These are phyloP conservation scores for Eutrema salsugineum DNA, from an alignment of 441 rosid genomes.

Conservation along the genomic window DNA sequence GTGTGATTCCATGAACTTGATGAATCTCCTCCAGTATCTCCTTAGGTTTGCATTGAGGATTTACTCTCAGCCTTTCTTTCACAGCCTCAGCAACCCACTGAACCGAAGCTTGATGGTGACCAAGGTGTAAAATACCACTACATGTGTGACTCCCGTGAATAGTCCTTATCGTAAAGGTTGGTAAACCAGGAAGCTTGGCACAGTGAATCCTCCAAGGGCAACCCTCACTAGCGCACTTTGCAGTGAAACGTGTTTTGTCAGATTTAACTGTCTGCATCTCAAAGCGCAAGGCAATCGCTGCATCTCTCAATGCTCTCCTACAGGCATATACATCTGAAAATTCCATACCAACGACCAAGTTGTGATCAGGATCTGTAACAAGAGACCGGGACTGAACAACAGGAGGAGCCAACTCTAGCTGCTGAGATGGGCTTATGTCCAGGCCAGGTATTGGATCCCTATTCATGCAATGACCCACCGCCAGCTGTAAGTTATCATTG, in stretches of 20 bases:
- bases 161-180: slow-evolving; percentile 56
- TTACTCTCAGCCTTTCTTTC: slow-evolving; percentile 40
- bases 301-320: slow-evolving; percentile 59
- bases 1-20: slow-evolving; percentile 49
- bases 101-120: slow-evolving; percentile 68
- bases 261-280: slow-evolving; percentile 62
- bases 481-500: slow-evolving; percentile 37
- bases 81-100: slow-evolving; percentile 65
- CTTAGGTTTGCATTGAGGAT: slow-evolving; percentile 57
- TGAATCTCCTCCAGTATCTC: slow-evolving; percentile 59
- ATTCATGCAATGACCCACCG: slow-evolving; percentile 38
- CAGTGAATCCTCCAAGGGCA: slow-evolving; percentile 66
- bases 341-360: slow-evolving; percentile 48
- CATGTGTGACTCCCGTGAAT: slow-evolving; percentile 48
- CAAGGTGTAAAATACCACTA: slow-evolving; percentile 53
- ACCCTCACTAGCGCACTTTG: slow-evolving; percentile 48
- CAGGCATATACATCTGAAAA: slow-evolving; percentile 57
- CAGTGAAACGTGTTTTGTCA: slow-evolving; percentile 57
- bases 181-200: slow-evolving; percentile 53
- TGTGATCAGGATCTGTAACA: slow-evolving; percentile 25
- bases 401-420: slow-evolving; percentile 22
- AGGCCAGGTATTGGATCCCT: slow-evolving; percentile 15
- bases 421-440: slow-evolving; percentile 39
- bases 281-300: slow-evolving; percentile 56
- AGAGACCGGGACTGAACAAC: slow-evolving; percentile 36